These are phyloP conservation scores for Inosperma sp. DNA, from an alignment of 768 basidiomycete species.

Conservation along the genomic window DNA sequence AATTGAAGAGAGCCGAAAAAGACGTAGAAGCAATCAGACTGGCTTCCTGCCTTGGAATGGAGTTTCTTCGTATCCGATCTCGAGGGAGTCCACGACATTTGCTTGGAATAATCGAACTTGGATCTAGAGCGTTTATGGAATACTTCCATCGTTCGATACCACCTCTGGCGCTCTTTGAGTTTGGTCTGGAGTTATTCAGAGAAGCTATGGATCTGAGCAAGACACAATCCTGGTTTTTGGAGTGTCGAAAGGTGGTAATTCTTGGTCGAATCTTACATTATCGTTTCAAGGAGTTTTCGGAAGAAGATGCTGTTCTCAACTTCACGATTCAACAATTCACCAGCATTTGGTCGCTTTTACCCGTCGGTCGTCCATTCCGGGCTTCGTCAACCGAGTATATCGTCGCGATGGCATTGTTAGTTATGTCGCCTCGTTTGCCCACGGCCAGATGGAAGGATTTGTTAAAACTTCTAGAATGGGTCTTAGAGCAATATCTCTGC, in stretches of 20 bases:
- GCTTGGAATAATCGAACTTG: conserved; percentile 9
- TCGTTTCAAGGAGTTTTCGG: conserved; percentile 6
- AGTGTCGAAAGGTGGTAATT: conserved; percentile 7
- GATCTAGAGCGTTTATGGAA: neutral
- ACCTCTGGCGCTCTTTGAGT: neutral
- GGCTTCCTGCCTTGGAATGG: conserved; percentile 2
- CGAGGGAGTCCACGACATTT: conserved; percentile 6
- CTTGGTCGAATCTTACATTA: conserved; percentile 12
- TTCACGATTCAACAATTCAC: neutral
- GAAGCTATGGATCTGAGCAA: conserved; percentile 1
- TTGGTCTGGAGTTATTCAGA: conserved; percentile 12
- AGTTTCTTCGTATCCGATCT: conserved; percentile 8
- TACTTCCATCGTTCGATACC: neutral
- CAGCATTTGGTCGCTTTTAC: conserved; percentile 8
- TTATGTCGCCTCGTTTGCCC: conserved; percentile 1
- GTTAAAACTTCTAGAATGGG: conserved; percentile 1
- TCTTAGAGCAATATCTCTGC: conserved; percentile 5
- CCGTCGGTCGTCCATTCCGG: conserved; percentile 3
- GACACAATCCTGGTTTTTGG: neutral
- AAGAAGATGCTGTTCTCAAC: conserved; percentile 1
- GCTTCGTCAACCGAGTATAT: conserved; percentile 11
- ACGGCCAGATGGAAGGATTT: conserved; percentile 3
- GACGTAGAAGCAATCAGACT: neutral
- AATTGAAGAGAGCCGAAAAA: conserved; percentile 2
- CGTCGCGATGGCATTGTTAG: neutral